Base-by-base conservation (phyloP, 768 basidiomycete species). In the Hericium alpestre region DNA sequence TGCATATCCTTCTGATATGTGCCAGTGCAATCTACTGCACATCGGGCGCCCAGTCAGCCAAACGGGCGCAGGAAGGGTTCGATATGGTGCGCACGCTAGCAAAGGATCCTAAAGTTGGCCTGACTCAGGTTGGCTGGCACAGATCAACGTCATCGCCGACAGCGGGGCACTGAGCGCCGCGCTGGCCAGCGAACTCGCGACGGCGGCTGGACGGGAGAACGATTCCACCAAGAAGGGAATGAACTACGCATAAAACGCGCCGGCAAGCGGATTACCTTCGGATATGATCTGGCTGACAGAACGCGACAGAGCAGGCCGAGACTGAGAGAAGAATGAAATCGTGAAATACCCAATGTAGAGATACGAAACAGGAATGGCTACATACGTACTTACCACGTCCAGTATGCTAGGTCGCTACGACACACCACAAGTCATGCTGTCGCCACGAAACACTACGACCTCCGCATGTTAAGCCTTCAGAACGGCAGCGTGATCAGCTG, bases 1-100 rank as follows among this genome's bases (percentile, higher is more conserved):
- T 15, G 16, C 23, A 6, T 23, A 38, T 38, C 25, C 12, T 51
- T 23, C 22, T 53, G 7, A 56, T 16, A 25, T 50, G 43, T 7
- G 38, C 13, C 27, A 80, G 80, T 61, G 80, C 73, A 1, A 74
- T 79, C 39, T 80, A 59, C 61, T 81, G 80, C 61, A 73, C 68
- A 12, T 72, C 72, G 0, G 80, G 80, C 27, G 52, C 67, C 12
- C 76, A 78, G 53, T 67, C 77, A 2, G 71, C 71, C 4, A 68
- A 66, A 41, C 76, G 80, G 4, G 76, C 74, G 0, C 59, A 71
- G 4, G 70, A 81, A 60, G 79, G 80, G 6, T 81, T 80, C 57
- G 79, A 81, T 64, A 79, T 81, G 69, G 69, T 70, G 48, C 46
- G 65, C 56, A 12, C 10, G n/a, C 38, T 5, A 38, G 1, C 5